Conservation (phyloP, 371 early-diverging fungal species). For the Mycotypha africana region DNA sequence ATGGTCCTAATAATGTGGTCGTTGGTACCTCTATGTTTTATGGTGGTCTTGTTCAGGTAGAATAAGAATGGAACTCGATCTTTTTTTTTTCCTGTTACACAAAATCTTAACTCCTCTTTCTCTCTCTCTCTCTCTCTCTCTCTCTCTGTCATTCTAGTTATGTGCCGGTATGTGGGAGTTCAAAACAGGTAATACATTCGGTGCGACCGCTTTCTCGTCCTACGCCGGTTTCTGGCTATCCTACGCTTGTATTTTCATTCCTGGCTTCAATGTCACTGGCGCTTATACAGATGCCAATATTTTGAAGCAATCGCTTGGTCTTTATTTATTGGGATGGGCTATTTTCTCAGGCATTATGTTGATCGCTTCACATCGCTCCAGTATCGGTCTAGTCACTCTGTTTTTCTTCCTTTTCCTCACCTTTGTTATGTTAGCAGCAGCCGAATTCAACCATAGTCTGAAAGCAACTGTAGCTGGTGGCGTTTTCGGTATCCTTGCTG, state of each 20-base stretch:
- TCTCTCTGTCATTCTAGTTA: slow-evolving; percentile 31
- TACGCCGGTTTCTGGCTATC: slow-evolving; percentile 80
- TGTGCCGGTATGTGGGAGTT: slow-evolving; percentile 87
- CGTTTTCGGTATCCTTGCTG: slow-evolving; percentile 61
- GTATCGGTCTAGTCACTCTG: slow-evolving; percentile 51
- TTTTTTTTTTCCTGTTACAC: too few species aligned
- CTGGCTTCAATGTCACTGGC: slow-evolving; percentile 45
- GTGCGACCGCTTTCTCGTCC: slow-evolving; percentile 77
- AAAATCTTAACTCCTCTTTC: too few species aligned
- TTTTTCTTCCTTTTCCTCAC: slow-evolving; percentile 63
- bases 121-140: too few species aligned
- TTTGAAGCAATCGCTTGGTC: slow-evolving; percentile 57
- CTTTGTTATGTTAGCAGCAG: slow-evolving; percentile 55
- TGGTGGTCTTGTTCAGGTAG: slow-evolving; percentile 71
- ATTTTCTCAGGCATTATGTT: slow-evolving; percentile 65
- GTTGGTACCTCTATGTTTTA: slow-evolving; percentile 66
- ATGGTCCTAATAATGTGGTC: slow-evolving; percentile 48
- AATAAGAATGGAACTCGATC: too few species aligned
- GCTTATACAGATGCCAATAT: slow-evolving; percentile 39
- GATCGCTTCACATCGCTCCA: slow-evolving; percentile 61
- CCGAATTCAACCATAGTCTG: slow-evolving; percentile 28
- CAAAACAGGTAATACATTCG: slow-evolving; percentile 71
- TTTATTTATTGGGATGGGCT: slow-evolving; percentile 64
- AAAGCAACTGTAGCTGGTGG: slow-evolving; percentile 52
- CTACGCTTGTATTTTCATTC: slow-evolving; percentile 58